Percentiles rank a stretch among this genome's conserved stretches.
Conservation (phyloP, 306 rosid genomes). For the Potentilla sterilis region DNA sequence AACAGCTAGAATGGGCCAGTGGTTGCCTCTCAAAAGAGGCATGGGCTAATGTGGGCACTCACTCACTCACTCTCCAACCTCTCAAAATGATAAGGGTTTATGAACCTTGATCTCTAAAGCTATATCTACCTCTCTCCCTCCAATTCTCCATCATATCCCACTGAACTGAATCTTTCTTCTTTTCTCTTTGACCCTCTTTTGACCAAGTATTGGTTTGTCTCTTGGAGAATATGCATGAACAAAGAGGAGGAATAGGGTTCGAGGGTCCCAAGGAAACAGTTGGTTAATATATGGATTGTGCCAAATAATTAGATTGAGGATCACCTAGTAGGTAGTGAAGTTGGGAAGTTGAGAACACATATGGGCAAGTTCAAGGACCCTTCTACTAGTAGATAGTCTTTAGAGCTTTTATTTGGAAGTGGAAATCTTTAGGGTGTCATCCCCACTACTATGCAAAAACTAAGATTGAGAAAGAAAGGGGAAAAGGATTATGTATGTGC, state of each 20-base stretch:
- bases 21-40: constrained; percentile 40
- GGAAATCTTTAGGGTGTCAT: constrained; percentile 27
- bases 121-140: constrained; percentile 23
- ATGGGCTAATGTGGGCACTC: constrained; percentile 50
- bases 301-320: constrained; percentile 40
- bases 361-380: constrained; percentile 73
- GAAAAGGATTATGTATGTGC: not conserved
- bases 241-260: constrained; percentile 30
- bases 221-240: constrained; percentile 65
- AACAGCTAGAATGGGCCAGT: constrained; percentile 67
- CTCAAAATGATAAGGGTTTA: constrained; percentile 44
- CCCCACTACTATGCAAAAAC: constrained; percentile 5
- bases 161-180: constrained; percentile 46
- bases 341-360: constrained; percentile 31
- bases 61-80: constrained; percentile 42
- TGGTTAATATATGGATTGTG: constrained; percentile 25
- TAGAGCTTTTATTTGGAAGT: constrained; percentile 20
- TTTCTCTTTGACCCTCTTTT: constrained; percentile 59
- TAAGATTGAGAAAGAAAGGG: not conserved
- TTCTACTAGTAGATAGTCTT: not conserved
- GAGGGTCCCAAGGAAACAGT: constrained; percentile 33
- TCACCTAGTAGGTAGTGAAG: constrained; percentile 40
- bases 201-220: constrained; percentile 51
- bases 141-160: constrained; percentile 33
- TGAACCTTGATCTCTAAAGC: constrained; percentile 39